Conservation (phyloP, 371 early-diverging fungal species). For the Rhizopus delemar region DNA sequence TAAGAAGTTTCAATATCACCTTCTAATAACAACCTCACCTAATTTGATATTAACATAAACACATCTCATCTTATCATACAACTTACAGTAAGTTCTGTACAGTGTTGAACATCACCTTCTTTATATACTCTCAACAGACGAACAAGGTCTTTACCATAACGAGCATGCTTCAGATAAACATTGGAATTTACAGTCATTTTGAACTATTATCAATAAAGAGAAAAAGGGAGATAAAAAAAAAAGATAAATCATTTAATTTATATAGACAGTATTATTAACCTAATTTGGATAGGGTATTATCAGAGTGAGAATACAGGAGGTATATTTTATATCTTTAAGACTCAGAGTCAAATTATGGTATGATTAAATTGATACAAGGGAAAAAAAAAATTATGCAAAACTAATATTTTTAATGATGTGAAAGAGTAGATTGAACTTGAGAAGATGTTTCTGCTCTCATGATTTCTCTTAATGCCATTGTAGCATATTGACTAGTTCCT, state of each 20-base stretch:
- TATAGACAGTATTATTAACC: not conserved
- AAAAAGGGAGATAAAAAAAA: slow-evolving; percentile 5
- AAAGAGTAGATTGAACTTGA: slow-evolving; percentile 29
- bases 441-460: slow-evolving; percentile 78
- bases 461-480: slow-evolving; percentile 95
- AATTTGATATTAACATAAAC: not conserved
- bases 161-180: slow-evolving; percentile 60
- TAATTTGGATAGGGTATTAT: not conserved
- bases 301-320: slow-evolving; percentile 3
- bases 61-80: too few relatives aligned
- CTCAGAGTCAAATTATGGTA: not conserved
- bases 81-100: slow-evolving; percentile 74
- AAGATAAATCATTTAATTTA: not conserved
- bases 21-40: slow-evolving; percentile 70
- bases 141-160: slow-evolving; percentile 80
- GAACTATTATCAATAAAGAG: not conserved
- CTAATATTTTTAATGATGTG: slow-evolving; percentile 21
- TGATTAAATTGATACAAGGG: not conserved
- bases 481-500: slow-evolving; percentile 89
- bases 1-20: slow-evolving; percentile 79
- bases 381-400: not conserved
- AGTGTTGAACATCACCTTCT: slow-evolving; percentile 64
- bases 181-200: slow-evolving; percentile 31
- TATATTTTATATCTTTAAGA: slow-evolving; percentile 11
- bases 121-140: slow-evolving; percentile 78